phyloP scores from a whole-genome alignment of 805 yeast genomes.

The Yamadazyma sp. region DNA sequence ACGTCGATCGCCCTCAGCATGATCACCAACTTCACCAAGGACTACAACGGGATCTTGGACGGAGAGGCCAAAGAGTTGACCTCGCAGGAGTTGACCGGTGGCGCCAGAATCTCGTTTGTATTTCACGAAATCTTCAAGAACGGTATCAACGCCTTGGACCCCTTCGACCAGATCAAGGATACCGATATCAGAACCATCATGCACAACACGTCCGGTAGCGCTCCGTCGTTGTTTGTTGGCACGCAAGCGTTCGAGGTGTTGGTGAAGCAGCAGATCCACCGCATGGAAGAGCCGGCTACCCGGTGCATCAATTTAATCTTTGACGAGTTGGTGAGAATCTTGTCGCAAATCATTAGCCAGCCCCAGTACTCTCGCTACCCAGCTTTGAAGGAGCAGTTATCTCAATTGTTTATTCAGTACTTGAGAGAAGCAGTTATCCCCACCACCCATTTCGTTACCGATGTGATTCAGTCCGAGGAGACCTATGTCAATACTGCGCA shows the following conservation, averaged over 20 bases:
- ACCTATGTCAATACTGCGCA: conserved; percentile 97
- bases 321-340: conserved; percentile 90
- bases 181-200: conserved; percentile 94
- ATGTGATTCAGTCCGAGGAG: conserved; percentile 82
- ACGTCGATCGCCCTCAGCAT: conserved; percentile 85
- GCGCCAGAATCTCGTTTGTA: conserved; percentile 95
- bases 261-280: conserved; percentile 87
- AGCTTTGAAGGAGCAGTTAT: conserved; percentile 80
- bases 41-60: conserved; percentile 84
- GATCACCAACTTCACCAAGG: conserved; percentile 90
- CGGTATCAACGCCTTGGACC: conserved; percentile 89
- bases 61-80: conserved; percentile 92
- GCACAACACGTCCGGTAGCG: conserved; percentile 94
- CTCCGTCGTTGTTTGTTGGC: conserved; percentile 95
- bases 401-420: conserved; percentile 74
- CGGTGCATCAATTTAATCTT: conserved; percentile 88
- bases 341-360: conserved; percentile 78
- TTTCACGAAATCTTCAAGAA: conserved; percentile 94
- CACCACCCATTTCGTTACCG: conserved; percentile 80
- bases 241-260: conserved; percentile 96
- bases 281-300: conserved; percentile 91
- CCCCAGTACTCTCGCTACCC: conserved; percentile 90
- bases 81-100: conserved; percentile 90
- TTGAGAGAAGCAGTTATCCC: conserved; percentile 79
- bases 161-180: conserved; percentile 94